Evolutionary conservation across 352 stramenopile species (phyloP).

Genomic region (Ophiocytium majus): DNA sequence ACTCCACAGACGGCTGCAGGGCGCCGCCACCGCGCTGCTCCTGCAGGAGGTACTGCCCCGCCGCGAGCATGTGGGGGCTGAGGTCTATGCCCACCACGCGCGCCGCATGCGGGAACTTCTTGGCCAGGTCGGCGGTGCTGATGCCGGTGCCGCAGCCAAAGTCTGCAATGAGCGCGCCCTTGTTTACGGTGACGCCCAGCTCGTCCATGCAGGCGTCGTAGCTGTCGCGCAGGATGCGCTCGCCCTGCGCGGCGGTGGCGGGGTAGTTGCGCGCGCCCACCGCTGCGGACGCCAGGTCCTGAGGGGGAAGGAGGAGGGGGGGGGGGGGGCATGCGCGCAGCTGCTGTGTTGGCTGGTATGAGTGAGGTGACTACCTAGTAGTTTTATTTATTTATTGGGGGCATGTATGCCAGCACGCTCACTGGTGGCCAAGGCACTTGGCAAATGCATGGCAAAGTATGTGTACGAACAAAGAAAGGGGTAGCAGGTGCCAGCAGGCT

Average conservation of each 20-base stretch:
- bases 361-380: too few relatives aligned
- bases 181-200: constrained; percentile 30
- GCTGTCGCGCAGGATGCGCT: constrained; percentile 26
- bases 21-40: constrained; percentile 17
- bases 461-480: too few relatives aligned
- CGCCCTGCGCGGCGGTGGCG: constrained; percentile 29
- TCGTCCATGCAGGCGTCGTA: constrained; percentile 40
- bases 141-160: constrained; percentile 42
- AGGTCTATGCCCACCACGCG: constrained; percentile 40
- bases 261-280: constrained; percentile 50
- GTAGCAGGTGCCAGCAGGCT: too few relatives aligned
- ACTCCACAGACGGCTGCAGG: constrained; percentile 27
- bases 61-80: constrained; percentile 36
- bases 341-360: too few relatives aligned
- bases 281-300: constrained; percentile 41
- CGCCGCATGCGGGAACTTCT: constrained; percentile 35
- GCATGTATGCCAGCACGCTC: too few relatives aligned
- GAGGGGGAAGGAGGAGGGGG: constrained; percentile 38
- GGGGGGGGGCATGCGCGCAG: too few relatives aligned
- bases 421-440: too few relatives aligned
- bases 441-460: too few relatives aligned
- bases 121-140: constrained; percentile 37
- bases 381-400: too few relatives aligned
- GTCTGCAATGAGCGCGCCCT: constrained; percentile 34
- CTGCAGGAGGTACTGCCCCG: constrained; percentile 24